Conservation (phyloP, 495 filamentous ascomycete species). For the Aspergillus cristatus region DNA sequence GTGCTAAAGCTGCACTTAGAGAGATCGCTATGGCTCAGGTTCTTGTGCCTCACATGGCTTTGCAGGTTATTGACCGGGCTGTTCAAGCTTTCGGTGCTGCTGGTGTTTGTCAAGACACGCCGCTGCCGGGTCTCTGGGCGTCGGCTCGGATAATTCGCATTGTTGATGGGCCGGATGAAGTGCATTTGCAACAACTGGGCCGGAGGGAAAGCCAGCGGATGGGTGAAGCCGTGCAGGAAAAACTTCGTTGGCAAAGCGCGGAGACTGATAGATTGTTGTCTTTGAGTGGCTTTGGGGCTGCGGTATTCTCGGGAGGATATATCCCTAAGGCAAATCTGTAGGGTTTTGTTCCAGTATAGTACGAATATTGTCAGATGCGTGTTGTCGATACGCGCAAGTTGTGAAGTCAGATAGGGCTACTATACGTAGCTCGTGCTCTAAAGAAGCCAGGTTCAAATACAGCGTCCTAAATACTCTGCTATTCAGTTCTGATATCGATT, state of each 20-base stretch:
- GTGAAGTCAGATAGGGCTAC: no score
- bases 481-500: no score
- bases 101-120: conserved; percentile 6
- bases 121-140: conserved; percentile 5
- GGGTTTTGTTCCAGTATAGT: no score
- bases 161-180: conserved; percentile 7
- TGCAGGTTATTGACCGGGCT: conserved; percentile 3
- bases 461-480: no score
- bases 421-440: no score
- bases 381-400: no score
- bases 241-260: background rate
- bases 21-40: conserved; percentile 7
- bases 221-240: background rate
- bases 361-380: no score
- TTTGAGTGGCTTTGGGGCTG: background rate
- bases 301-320: background rate
- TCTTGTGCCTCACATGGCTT: conserved; percentile 1
- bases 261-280: background rate
- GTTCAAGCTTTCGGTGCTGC: conserved; percentile 4
- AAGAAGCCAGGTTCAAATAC: no score
- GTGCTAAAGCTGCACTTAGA: background rate
- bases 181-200: conserved; percentile 4
- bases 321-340: background rate
- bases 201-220: background rate
- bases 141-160: conserved; percentile 1